Base-by-base conservation (phyloP, 495 filamentous ascomycete species). In the Apodospora peruviana region DNA sequence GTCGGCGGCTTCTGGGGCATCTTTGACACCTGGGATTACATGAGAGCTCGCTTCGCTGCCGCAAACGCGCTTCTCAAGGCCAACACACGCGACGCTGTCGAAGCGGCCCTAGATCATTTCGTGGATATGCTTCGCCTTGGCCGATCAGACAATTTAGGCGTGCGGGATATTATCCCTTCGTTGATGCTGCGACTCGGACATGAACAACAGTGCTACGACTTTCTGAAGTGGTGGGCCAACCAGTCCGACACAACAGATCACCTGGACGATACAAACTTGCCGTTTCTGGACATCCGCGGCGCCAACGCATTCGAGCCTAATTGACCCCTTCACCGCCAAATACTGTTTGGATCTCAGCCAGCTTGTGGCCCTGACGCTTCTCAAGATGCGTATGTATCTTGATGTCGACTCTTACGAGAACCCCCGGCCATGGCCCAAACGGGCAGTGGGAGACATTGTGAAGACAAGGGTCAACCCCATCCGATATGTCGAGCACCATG, bases 231-330 rank as follows among this genome's bases (percentile, higher is more conserved):
- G 27, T 32, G 27, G 27, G 27, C 27, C 14, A n/a, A n/a, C n/a
- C n/a, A n/a, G n/a, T n/a, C n/a, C n/a, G n/a, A n/a, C n/a, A n/a
- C n/a, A n/a, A 32, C 27, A 11, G 11, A 18, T 16, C 37, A 41
- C 36, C 4, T 43, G 11, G 45, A 70, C 43, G 53, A 75, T 45
- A 56, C 52, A 34, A 52, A 18, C 18, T 40, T 61, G 42, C 66
- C 64, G 9, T 63, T 62, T 48, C 58, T 67, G 27, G 35, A 69
- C 43, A 40, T 69, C 17, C 68, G 60, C 4, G 65, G 52, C 27
- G 70, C 65, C 29, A 65, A 69, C 42, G 68, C 57, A 17, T 62
- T 71, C 40, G 68, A 69, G 24, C 60, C 68, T n/a, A 1, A 59
- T 66, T 18, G 56, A 62, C 14, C 32, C 10, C 10, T 49, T 50